Evolutionary conservation across 495 filamentous ascomycete genomes (phyloP).

Genomic region (Aspergillus asperescens): DNA sequence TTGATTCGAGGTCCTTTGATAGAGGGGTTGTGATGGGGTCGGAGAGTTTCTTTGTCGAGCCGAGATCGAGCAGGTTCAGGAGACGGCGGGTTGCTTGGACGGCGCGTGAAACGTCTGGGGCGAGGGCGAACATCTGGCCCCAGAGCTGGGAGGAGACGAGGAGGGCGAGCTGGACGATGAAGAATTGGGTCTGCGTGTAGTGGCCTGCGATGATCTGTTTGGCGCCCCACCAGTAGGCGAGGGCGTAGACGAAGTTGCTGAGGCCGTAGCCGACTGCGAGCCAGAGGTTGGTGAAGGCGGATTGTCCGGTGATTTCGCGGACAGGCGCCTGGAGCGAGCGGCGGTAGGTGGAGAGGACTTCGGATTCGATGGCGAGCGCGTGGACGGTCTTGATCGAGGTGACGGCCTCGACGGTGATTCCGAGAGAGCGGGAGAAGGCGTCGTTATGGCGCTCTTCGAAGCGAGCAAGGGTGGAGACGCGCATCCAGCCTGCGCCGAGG

Average conservation of each 20-base stretch:
- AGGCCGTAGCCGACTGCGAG: slow-evolving; percentile 39
- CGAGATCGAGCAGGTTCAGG: slow-evolving; percentile 29
- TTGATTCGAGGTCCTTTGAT: slow-evolving; percentile 22
- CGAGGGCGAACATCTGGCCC: slow-evolving; percentile 61
- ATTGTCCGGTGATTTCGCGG: slow-evolving; percentile 44
- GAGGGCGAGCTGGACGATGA: slow-evolving; percentile 57
- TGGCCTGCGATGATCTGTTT: slow-evolving; percentile 49
- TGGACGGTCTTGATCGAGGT: slow-evolving; percentile 49
- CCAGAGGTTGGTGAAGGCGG: slow-evolving; percentile 35
- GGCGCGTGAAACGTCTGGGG: slow-evolving; percentile 57
- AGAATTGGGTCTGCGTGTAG: slow-evolving; percentile 58
- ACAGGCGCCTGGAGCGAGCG: slow-evolving; percentile 34
- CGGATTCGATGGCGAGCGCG: slow-evolving; percentile 43
- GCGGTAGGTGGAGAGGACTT: slow-evolving; percentile 34
- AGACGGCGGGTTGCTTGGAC: slow-evolving; percentile 32
- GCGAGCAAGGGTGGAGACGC: slow-evolving; percentile 45
- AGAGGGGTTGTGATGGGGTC: slow-evolving; percentile 5
- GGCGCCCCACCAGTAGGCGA: slow-evolving; percentile 66
- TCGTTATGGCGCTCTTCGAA: slow-evolving; percentile 56
- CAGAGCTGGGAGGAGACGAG: slow-evolving; percentile 57
- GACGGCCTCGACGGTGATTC: slow-evolving; percentile 48
- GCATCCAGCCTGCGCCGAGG: slow-evolving; percentile 45
- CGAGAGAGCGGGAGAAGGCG: slow-evolving; percentile 44
- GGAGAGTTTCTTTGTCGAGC: slow-evolving; percentile 27
- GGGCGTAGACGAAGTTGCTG: slow-evolving; percentile 52